A percentile compares a stretch with the other conserved stretches of the same genome.
phyloP scores from a whole-genome alignment of 164 flowering plant genomes.

The Nelumbo lutea region DNA sequence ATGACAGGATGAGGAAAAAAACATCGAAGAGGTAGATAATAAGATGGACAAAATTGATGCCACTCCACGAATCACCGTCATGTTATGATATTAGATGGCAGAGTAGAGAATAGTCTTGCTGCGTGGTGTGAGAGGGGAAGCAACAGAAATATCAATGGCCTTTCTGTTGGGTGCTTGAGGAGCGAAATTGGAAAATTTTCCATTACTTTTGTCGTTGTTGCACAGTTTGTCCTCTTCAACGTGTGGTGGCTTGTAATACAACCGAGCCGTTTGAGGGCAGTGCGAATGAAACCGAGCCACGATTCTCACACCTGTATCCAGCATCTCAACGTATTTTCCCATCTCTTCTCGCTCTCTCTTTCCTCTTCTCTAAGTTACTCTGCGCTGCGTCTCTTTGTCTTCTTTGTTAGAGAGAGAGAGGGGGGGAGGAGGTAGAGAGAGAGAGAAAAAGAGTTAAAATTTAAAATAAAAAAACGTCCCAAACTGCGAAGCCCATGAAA shows the following conservation, averaged over 20 bases:
- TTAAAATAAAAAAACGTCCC: no score
- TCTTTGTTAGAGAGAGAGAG: no score
- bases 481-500: no score
- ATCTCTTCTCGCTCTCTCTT: neutral
- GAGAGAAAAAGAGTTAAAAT: no score
- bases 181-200: neutral
- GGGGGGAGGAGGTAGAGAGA: no score
- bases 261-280: conserved; percentile 30
- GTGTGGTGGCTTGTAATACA: conserved; percentile 31
- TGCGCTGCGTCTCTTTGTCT: no score
- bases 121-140: neutral
- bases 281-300: conserved; percentile 35
- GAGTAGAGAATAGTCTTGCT: neutral
- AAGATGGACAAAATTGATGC: no score
- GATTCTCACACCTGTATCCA: conserved; percentile 31
- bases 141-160: neutral
- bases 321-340: conserved; percentile 30
- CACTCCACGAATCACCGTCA: no score
- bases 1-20: no score
- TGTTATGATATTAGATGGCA: neutral
- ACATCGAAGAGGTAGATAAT: no score
- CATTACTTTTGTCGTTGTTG: neutral
- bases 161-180: neutral
- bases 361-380: neutral
- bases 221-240: neutral